These are phyloP conservation scores for Marasmius sp. DNA, from an alignment of 1,284 basidiomycete species.

Conservation along the genomic window DNA sequence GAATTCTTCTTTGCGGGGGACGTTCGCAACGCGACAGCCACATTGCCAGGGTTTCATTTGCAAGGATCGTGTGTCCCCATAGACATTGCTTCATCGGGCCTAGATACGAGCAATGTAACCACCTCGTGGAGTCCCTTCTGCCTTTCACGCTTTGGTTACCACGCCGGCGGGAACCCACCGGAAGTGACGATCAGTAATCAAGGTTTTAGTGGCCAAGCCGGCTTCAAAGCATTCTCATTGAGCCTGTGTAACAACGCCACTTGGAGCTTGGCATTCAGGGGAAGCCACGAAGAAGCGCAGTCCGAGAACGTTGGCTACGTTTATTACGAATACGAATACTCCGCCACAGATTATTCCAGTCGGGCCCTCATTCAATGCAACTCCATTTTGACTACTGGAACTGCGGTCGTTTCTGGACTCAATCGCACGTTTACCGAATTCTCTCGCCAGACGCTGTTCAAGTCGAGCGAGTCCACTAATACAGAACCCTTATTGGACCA, in stretches of 20 bases:
- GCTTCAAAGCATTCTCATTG: no score
- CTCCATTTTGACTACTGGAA: background rate
- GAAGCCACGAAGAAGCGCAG: background rate
- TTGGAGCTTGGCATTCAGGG: no score
- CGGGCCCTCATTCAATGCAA: background rate
- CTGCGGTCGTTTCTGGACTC: background rate
- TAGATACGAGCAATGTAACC: background rate
- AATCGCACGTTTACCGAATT: background rate
- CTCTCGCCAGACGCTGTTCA: background rate
- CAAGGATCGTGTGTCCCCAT: background rate
- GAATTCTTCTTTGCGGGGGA: slow-evolving; percentile 20
- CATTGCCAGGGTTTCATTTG: slow-evolving; percentile 17
- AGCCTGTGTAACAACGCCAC: no score
- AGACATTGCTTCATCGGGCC: background rate
- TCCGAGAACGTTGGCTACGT: background rate
- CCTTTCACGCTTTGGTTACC: no score
- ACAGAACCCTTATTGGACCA: no score
- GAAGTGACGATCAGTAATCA: no score
- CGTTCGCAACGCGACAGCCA: slow-evolving; percentile 6
- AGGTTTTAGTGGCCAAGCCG: no score
- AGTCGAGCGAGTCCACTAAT: background rate
- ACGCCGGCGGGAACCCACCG: no score
- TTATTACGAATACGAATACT: background rate
- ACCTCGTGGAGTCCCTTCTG: no score
- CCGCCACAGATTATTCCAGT: background rate